Conservation (phyloP, 1,284 basidiomycete genomes). For the Sanghuangporus weigelae region DNA sequence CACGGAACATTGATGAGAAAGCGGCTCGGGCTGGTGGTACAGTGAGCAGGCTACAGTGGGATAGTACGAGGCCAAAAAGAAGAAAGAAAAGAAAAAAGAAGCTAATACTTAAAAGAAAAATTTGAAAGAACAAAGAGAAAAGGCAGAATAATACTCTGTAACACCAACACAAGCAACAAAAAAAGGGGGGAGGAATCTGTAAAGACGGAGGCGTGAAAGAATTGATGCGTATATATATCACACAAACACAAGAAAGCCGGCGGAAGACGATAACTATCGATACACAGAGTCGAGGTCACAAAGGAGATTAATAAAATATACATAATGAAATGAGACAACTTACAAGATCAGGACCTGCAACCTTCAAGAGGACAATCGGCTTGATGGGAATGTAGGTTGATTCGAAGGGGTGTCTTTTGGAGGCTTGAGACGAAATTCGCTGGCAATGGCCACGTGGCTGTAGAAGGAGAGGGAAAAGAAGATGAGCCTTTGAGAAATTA, state of each 20-base stretch:
- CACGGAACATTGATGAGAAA: slow-evolving; percentile 3
- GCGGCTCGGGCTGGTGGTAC: slow-evolving; percentile 13
- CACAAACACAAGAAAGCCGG: background rate
- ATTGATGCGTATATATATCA: slow-evolving; percentile 10
- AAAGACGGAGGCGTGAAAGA: slow-evolving; percentile 5
- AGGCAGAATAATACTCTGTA: slow-evolving; percentile 21
- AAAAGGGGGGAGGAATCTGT: background rate
- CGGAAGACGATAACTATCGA: background rate
- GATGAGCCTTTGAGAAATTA: slow-evolving; percentile 15
- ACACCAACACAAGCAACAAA: slow-evolving; percentile 20
- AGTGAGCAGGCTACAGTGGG: slow-evolving; percentile 18
- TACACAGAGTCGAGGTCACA: background rate
- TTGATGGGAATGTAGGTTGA: slow-evolving; percentile 27
- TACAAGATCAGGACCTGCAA: background rate
- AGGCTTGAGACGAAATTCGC: slow-evolving; percentile 73
- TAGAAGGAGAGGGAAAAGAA: slow-evolving; percentile 20
- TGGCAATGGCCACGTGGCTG: slow-evolving; percentile 63
- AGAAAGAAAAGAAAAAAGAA: slow-evolving; percentile 3
- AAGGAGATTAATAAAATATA: background rate
- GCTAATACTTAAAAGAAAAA: slow-evolving; percentile 10
- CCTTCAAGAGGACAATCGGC: slow-evolving; percentile 13
- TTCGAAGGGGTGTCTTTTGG: slow-evolving; percentile 41
- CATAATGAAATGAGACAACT: background rate
- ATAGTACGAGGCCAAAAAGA: slow-evolving; percentile 9
- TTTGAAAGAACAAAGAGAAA: background rate